phyloP scores from a whole-genome alignment of 345 rosid genomes.

The Clausena lansium region DNA sequence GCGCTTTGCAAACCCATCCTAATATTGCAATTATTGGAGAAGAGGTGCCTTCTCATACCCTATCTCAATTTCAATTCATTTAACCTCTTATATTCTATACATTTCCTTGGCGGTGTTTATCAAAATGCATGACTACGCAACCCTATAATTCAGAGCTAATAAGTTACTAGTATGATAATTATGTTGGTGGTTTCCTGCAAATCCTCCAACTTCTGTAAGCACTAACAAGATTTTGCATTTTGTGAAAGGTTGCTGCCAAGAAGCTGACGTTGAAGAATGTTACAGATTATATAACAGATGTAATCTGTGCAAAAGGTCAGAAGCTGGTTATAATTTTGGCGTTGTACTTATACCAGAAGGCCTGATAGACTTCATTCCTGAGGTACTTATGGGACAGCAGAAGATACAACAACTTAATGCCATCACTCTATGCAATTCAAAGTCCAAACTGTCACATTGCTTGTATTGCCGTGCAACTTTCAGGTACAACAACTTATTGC shows the following conservation, averaged over 20 bases:
- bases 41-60: conserved; percentile 26
- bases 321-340: conserved; percentile 45
- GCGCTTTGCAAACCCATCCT: conserved; percentile 51
- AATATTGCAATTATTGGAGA: conserved; percentile 45
- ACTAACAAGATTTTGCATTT: neutral
- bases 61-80: neutral
- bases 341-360: conserved; percentile 58
- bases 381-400: conserved; percentile 26
- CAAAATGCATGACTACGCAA: neutral
- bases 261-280: conserved; percentile 38
- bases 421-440: neutral
- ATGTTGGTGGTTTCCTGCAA: neutral
- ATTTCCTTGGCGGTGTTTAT: neutral
- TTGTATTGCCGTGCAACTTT: neutral
- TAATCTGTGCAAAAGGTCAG: conserved; percentile 37
- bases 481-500: conserved; percentile 54
- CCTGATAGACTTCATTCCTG: conserved; percentile 58
- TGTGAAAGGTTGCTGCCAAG: conserved; percentile 37
- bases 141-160: neutral
- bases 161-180: neutral
- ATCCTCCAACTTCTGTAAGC: neutral
- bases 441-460: neutral
- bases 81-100: neutral
- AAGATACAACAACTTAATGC: neutral
- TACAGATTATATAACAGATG: conserved; percentile 35